phyloP scores from a whole-genome alignment of 192 early-diverging fungal genomes.

The Backusella parvicylindrica region DNA sequence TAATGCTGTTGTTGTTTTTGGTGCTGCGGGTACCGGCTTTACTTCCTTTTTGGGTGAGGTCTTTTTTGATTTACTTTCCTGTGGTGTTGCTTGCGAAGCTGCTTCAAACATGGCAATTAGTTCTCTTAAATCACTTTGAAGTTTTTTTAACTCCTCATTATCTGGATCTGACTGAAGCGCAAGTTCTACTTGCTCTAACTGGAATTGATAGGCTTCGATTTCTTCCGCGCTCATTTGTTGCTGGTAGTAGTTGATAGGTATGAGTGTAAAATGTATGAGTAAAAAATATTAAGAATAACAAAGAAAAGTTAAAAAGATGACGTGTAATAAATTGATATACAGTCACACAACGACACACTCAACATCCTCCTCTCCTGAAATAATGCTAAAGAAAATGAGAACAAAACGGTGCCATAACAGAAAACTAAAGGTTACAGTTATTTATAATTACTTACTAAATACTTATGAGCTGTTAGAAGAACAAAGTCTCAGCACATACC shows the following conservation, averaged over 20 bases:
- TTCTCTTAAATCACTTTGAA: slow-evolving; percentile 62
- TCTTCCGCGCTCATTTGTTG: slow-evolving; percentile 47
- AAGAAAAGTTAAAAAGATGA: too few species aligned
- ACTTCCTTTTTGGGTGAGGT: neutral
- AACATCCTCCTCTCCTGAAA: too few species aligned
- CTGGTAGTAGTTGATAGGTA: neutral
- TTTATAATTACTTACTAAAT: too few species aligned
- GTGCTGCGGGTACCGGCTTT: neutral
- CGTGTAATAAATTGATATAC: too few species aligned
- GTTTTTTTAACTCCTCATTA: slow-evolving; percentile 65
- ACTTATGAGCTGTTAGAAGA: too few species aligned
- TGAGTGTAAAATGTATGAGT: too few species aligned
- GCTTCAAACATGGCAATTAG: slow-evolving; percentile 57
- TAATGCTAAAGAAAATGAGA: too few species aligned
- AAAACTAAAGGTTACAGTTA: too few species aligned
- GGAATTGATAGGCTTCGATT: slow-evolving; percentile 56
- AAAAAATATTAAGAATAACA: too few species aligned
- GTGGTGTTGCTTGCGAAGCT: slow-evolving; percentile 27
- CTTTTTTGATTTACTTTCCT: slow-evolving; percentile 8
- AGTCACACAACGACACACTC: too few species aligned
- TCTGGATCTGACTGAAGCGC: slow-evolving; percentile 63
- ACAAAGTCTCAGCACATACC: too few species aligned
- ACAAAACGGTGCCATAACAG: too few species aligned
- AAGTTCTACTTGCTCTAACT: slow-evolving; percentile 69
- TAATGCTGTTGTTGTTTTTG: slow-evolving; percentile 11